Evolutionary conservation across 805 yeast species (phyloP), one percentile per base, ranked within the genome.

Genomic region (Jamesozyma spencerorum): DNA sequence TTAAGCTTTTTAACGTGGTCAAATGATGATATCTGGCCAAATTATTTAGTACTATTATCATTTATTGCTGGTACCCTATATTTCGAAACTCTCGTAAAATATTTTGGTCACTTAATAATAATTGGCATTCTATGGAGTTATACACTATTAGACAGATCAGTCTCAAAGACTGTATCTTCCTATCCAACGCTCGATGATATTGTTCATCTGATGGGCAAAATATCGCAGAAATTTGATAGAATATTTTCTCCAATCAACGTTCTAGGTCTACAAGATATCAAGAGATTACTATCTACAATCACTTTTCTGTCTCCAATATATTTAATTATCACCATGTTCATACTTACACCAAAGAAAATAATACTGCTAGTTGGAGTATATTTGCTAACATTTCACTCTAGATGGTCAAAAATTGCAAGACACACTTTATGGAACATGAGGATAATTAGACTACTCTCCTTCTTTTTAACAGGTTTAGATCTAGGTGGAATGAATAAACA

Each of bases 1-100:
- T 67, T 87, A 41, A 79, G 85, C 33, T 69, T 87, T 31, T 60
- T 85, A 29, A 88, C 97, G 0, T 90, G 98, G 98, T 84, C 97
- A 2, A 79, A 79, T 46, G 88, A 83, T 29, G 92, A 85, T 57
- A 68, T 72, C 27, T 85, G 88, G 85, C 64, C 81, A 41, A 77
- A 40, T 19, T 36, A 34, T 13, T 18, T 82, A 18, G 65, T 76
- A 2, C 47, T 55, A 12, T 22, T 51, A 24, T 50, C 67, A 11
- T 79, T 74, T 58, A 65, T 77, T 1, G 63, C 81, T 4, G 55
- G 72, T 3, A 83, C 85, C 17, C 62, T 82, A n/a, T 85, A 87
- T 62, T 85, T 84, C 57, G 94, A 87, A 53, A 63, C 68, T n/a
- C 61, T 87, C 39, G 72, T 85, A 29, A 75, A 75, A n/a, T 86